These are phyloP conservation scores for Populus hybrid DNA, from an alignment of 441 rosid species.

Conservation along the genomic window DNA sequence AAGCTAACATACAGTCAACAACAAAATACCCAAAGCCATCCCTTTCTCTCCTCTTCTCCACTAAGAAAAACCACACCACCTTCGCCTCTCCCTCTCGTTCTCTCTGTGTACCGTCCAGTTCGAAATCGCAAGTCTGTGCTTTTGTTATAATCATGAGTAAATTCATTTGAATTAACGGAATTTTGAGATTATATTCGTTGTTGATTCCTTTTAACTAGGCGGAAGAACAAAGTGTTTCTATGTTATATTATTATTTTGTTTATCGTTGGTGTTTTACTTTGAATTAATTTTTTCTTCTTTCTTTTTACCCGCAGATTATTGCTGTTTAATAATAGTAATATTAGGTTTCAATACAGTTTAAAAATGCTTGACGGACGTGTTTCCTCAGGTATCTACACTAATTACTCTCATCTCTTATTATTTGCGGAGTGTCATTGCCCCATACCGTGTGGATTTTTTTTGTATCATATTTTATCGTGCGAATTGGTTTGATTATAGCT, in stretches of 20 bases:
- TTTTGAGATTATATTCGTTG: too few relatives aligned
- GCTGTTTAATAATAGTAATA: constrained; percentile 5
- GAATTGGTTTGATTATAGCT: neutral
- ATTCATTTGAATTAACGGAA: too few relatives aligned
- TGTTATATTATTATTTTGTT: neutral
- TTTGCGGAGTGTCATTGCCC: neutral
- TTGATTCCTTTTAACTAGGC: too few relatives aligned
- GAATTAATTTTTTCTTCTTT: neutral
- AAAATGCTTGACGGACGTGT: constrained; percentile 52
- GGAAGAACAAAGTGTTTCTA: neutral
- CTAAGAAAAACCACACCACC: too few relatives aligned
- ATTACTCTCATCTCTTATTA: neutral
- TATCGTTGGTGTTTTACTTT: neutral
- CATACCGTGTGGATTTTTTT: neutral
- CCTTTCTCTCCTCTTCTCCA: too few relatives aligned
- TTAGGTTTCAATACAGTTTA: constrained; percentile 57
- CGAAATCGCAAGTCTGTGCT: too few relatives aligned
- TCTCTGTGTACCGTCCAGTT: too few relatives aligned
- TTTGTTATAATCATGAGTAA: too few relatives aligned
- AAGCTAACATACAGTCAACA: too few relatives aligned
- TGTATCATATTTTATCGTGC: neutral
- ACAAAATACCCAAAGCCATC: too few relatives aligned
- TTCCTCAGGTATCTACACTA: constrained; percentile 58
- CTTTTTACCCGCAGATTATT: constrained; percentile 31
- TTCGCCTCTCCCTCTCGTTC: too few relatives aligned